These are phyloP conservation scores for Fragaria ananassa DNA, from an alignment of 306 rosid genomes.

Conservation along the genomic window DNA sequence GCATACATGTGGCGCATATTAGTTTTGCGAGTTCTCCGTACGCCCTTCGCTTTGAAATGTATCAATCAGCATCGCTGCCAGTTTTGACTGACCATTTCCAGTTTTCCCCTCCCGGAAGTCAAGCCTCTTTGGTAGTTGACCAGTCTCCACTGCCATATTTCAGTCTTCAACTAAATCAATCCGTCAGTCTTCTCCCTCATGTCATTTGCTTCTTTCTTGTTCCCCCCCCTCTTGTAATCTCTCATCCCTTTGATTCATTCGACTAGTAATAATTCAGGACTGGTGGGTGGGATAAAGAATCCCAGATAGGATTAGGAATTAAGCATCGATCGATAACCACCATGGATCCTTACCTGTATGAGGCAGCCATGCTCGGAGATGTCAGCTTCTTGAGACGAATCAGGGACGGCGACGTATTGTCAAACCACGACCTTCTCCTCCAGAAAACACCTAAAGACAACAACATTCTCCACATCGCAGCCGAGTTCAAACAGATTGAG, in stretches of 20 bases:
- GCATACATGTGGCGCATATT: too few species aligned
- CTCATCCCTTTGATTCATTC: too few species aligned
- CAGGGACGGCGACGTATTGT: not conserved
- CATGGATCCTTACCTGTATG: not conserved
- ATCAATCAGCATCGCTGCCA: too few species aligned
- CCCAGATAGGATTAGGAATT: too few species aligned
- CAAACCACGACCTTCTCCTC: not conserved
- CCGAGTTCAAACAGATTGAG: not conserved
- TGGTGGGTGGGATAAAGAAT: too few species aligned
- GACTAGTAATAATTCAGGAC: too few species aligned
- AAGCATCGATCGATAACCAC: not conserved
- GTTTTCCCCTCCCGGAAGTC: too few species aligned
- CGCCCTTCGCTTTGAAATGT: too few species aligned
- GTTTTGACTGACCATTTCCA: too few species aligned
- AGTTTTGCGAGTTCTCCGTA: too few species aligned
- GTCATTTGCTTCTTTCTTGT: not conserved
- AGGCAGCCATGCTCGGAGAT: not conserved
- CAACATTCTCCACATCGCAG: slow-evolving; percentile 21
- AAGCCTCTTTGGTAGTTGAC: not conserved
- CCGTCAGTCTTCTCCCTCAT: not conserved
- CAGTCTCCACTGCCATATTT: not conserved
- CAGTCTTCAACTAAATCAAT: not conserved
- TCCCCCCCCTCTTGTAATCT: not conserved
- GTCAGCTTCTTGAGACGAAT: not conserved
- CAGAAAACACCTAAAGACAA: not conserved